A percentile compares a stretch with the other conserved stretches of the same genome.
These are phyloP conservation scores for Ambrosiella cleistominuta DNA, from an alignment of 2,329 filamentous ascomycete genomes.

Conservation along the genomic window DNA sequence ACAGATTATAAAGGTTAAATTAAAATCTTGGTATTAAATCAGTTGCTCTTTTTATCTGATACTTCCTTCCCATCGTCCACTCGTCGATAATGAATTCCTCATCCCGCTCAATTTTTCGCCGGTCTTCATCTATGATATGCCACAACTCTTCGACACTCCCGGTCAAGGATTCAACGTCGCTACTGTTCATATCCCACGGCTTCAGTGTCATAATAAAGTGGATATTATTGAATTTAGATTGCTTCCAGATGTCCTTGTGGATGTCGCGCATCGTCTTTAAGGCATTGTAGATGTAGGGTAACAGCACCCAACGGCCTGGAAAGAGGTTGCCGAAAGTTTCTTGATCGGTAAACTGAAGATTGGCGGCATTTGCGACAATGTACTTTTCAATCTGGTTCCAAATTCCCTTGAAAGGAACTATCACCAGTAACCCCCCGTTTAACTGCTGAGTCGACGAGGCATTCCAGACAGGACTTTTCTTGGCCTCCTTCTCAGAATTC, in stretches of 20 bases:
- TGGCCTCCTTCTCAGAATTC: conserved; percentile 29
- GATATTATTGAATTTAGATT: conserved; percentile 40
- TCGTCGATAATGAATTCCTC: conserved; percentile 19
- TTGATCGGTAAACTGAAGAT: conserved; percentile 43
- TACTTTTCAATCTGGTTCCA: conserved; percentile 33
- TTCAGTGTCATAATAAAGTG: conserved; percentile 46
- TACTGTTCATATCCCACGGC: conserved; percentile 39
- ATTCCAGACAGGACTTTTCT: conserved; percentile 25
- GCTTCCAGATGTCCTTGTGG: conserved; percentile 38
- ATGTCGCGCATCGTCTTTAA: conserved; percentile 42
- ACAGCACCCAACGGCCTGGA: conserved; percentile 35
- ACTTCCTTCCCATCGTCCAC: neutral
- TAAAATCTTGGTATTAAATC: no score
- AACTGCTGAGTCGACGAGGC: conserved; percentile 32
- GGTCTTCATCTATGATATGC: conserved; percentile 30
- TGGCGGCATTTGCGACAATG: conserved; percentile 29
- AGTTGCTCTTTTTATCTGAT: no score
- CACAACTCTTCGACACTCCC: conserved; percentile 36
- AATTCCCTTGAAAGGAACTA: conserved; percentile 31
- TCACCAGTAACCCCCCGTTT: conserved; percentile 36
- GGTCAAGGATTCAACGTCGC: conserved; percentile 27
- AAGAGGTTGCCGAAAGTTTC: conserved; percentile 38
- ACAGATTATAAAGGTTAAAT: no score
- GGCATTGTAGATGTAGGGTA: conserved; percentile 45
- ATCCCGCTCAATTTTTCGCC: conserved; percentile 25